These are phyloP conservation scores for Chionographis japonica DNA, from an alignment of 106 monocot species.

Conservation along the genomic window DNA sequence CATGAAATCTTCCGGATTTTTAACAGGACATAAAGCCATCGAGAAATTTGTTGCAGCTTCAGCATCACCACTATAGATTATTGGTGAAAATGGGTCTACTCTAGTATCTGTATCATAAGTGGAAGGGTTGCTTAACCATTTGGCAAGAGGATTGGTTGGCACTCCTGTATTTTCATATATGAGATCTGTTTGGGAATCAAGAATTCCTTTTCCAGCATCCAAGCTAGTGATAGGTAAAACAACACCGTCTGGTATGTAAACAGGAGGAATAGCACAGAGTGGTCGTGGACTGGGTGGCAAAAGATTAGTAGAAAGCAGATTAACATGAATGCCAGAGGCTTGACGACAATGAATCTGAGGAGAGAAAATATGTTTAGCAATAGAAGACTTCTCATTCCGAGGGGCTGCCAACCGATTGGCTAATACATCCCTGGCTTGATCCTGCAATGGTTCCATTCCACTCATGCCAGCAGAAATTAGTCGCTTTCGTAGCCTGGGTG, in stretches of 20 bases:
- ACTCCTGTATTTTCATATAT: neutral
- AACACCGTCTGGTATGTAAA: neutral
- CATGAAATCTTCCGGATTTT: neutral
- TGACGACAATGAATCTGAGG: neutral
- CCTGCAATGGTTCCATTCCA: neutral
- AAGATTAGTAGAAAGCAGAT: neutral
- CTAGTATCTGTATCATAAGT: neutral
- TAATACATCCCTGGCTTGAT: neutral
- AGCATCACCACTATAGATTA: neutral
- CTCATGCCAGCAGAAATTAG: too few relatives aligned
- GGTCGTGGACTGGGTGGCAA: neutral
- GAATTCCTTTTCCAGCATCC: neutral
- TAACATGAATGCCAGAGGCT: neutral
- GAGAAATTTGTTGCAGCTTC: slow-evolving; percentile 4
- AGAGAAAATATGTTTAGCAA: neutral
- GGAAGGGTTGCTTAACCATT: neutral
- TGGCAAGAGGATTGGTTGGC: too few relatives aligned
- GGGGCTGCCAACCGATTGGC: neutral
- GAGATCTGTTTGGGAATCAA: neutral
- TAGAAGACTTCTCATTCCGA: neutral
- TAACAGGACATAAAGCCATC: slow-evolving; percentile 1
- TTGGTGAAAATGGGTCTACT: neutral
- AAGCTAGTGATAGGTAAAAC: neutral
- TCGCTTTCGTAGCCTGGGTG: too few relatives aligned
- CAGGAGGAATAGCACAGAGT: neutral